Conservation (phyloP, 2,329 filamentous ascomycete genomes). For the Pseudofabraea citricarpa region DNA sequence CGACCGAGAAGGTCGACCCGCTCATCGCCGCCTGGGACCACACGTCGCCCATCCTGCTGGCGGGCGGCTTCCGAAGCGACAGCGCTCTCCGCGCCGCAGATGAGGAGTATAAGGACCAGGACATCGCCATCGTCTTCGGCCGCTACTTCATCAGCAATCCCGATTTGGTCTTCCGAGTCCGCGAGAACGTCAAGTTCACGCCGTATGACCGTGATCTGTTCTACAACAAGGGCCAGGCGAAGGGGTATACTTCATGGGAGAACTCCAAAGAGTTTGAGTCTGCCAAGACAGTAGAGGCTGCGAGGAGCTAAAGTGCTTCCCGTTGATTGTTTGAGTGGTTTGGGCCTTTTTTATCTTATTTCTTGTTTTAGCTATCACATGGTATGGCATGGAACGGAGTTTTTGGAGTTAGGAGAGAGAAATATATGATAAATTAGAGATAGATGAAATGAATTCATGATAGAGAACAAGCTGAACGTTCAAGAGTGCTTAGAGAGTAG, state of each 20-base stretch:
- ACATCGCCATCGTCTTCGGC: slow-evolving; percentile 37
- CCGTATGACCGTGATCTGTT: slow-evolving; percentile 35
- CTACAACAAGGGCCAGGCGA: slow-evolving; percentile 25
- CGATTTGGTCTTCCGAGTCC: slow-evolving; percentile 37
- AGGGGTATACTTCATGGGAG: slow-evolving; percentile 32
- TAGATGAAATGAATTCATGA: too few relatives aligned
- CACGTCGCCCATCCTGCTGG: slow-evolving; percentile 42
- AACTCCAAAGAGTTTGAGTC: slow-evolving; percentile 25
- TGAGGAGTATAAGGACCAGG: slow-evolving; percentile 23
- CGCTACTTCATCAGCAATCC: slow-evolving; percentile 41
- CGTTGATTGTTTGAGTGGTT: too few relatives aligned
- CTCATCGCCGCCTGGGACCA: slow-evolving; percentile 39
- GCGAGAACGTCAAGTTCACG: slow-evolving; percentile 32
- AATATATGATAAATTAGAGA: too few relatives aligned
- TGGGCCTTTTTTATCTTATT: too few relatives aligned
- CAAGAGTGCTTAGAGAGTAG: too few relatives aligned
- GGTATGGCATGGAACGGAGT: too few relatives aligned
- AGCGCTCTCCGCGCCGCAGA: slow-evolving; percentile 35
- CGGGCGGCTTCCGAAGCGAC: slow-evolving; percentile 39
- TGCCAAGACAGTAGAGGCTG: not conserved
- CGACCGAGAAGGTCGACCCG: slow-evolving; percentile 34
- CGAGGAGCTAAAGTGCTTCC: too few relatives aligned
- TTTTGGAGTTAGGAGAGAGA: too few relatives aligned
- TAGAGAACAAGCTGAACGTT: too few relatives aligned
- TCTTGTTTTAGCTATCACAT: too few relatives aligned